These are phyloP conservation scores for Ophiostoma ips DNA, from an alignment of 2,329 filamentous ascomycete species.

Conservation along the genomic window DNA sequence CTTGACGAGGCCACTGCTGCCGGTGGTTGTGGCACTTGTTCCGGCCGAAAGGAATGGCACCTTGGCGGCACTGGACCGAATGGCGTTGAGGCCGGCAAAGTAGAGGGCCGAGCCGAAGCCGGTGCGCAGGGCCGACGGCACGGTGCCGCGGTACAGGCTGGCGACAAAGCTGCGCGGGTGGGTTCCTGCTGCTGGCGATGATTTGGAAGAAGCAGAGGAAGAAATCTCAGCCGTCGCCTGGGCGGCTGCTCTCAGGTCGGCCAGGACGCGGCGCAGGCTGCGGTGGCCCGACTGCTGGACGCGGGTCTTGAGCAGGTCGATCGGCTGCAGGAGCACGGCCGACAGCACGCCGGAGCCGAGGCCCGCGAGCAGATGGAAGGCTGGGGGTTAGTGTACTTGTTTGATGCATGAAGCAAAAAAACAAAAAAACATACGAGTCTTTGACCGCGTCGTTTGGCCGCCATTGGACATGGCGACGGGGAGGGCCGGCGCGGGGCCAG, in stretches of 20 bases:
- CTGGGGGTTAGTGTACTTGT: slow-evolving; percentile 23
- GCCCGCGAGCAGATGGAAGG: slow-evolving; percentile 80
- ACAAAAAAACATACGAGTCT: slow-evolving; percentile 19
- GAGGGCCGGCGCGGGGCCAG: neutral
- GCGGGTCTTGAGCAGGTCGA: slow-evolving; percentile 91
- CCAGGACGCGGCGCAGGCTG: slow-evolving; percentile 55
- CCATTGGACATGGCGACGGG: slow-evolving; percentile 21
- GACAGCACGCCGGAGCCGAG: slow-evolving; percentile 77
- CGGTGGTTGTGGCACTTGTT: neutral
- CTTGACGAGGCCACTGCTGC: slow-evolving; percentile 63
- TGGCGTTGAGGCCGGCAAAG: slow-evolving; percentile 68
- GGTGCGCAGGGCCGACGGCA: slow-evolving; percentile 85
- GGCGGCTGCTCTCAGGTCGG: slow-evolving; percentile 43
- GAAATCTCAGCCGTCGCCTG: neutral
- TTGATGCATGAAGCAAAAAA: neutral
- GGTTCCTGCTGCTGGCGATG: neutral
- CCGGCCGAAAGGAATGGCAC: slow-evolving; percentile 21
- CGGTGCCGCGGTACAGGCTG: slow-evolving; percentile 80
- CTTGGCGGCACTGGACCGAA: slow-evolving; percentile 54
- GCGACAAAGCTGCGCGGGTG: slow-evolving; percentile 24
- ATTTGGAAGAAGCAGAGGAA: neutral
- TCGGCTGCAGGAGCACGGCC: slow-evolving; percentile 81
- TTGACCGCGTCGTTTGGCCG: slow-evolving; percentile 20
- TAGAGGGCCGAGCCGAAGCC: slow-evolving; percentile 89
- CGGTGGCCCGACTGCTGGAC: slow-evolving; percentile 73